A percentile compares a stretch with the other conserved stretches of the same genome.
Conservation (phyloP, 345 rosid genomes). For the Clarkia xantiana region DNA sequence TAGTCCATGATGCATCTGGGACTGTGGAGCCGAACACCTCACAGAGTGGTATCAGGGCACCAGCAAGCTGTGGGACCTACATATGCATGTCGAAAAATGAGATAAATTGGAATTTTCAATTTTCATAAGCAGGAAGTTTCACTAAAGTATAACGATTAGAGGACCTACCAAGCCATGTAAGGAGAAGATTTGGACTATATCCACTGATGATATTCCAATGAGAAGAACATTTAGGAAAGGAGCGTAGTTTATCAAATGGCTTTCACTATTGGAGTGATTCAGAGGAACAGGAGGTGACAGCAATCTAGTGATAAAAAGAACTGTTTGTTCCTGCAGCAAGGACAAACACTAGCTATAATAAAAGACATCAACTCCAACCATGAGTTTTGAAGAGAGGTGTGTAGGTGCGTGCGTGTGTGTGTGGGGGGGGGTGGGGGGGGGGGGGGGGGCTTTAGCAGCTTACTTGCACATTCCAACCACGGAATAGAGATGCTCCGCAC, state of each 20-base stretch:
- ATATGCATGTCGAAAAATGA: background rate
- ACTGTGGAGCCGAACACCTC: conserved; percentile 74
- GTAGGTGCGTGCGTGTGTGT: no score
- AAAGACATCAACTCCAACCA: no score
- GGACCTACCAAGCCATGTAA: conserved; percentile 78
- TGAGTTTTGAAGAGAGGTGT: background rate
- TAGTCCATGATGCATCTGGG: conserved; percentile 51
- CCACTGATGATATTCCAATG: conserved; percentile 73
- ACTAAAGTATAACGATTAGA: background rate
- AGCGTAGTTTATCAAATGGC: conserved; percentile 64
- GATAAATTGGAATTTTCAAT: background rate
- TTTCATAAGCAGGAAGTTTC: background rate
- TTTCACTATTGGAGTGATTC: conserved; percentile 57
- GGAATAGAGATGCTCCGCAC: conserved; percentile 86
- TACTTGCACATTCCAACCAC: conserved; percentile 98
- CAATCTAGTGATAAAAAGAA: conserved; percentile 56
- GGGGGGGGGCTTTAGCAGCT: no score
- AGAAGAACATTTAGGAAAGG: conserved; percentile 76
- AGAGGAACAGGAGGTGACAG: conserved; percentile 65
- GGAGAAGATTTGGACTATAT: conserved; percentile 74
- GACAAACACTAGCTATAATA: background rate
- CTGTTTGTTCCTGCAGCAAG: conserved; percentile 61
- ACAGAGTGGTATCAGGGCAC: conserved; percentile 81
- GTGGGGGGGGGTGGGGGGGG: no score
- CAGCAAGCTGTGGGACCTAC: conserved; percentile 82